phyloP scores from a whole-genome alignment of 2,329 filamentous ascomycete species.

The Colletotrichum caudatum region DNA sequence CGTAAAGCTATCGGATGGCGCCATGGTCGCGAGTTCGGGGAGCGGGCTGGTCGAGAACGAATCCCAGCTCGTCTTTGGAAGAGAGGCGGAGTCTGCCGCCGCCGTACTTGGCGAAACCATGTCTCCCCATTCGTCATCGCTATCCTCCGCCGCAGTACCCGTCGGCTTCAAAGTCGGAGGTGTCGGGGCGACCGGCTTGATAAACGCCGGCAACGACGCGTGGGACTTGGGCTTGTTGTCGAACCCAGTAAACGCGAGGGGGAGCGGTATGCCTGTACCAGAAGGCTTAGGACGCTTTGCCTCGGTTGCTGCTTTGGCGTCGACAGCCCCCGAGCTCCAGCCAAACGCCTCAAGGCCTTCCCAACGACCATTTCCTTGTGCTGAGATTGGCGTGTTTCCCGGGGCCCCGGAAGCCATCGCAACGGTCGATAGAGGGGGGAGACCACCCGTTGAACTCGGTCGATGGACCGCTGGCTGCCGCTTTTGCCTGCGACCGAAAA shows the following conservation, averaged over 20 bases:
- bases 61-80: constrained; percentile 38
- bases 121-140: constrained; percentile 68
- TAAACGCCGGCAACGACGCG: constrained; percentile 32
- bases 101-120: constrained; percentile 62
- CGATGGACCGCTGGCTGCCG: constrained; percentile 44
- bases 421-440: constrained; percentile 29
- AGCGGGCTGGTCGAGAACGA: constrained; percentile 37
- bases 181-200: constrained; percentile 18
- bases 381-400: constrained; percentile 44
- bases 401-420: constrained; percentile 10
- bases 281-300: constrained; percentile 2
- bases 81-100: constrained; percentile 24
- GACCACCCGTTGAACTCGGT: constrained; percentile 36
- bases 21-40: constrained; percentile 17
- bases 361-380: constrained; percentile 38
- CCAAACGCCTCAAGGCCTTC: constrained; percentile 47
- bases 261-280: constrained; percentile 18
- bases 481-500: constrained; percentile 55
- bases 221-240: constrained; percentile 36
- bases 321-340: constrained; percentile 44
- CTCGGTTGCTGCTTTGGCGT: background rate
- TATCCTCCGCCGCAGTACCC: constrained; percentile 40
- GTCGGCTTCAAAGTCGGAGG: constrained; percentile 21
- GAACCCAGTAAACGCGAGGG: constrained; percentile 28
- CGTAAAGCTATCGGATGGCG: background rate